Percentiles rank a stretch among this genome's conserved stretches.
phyloP scores from a whole-genome alignment of 2,329 filamentous ascomycete species.

The Orbilia ellipsospora region DNA sequence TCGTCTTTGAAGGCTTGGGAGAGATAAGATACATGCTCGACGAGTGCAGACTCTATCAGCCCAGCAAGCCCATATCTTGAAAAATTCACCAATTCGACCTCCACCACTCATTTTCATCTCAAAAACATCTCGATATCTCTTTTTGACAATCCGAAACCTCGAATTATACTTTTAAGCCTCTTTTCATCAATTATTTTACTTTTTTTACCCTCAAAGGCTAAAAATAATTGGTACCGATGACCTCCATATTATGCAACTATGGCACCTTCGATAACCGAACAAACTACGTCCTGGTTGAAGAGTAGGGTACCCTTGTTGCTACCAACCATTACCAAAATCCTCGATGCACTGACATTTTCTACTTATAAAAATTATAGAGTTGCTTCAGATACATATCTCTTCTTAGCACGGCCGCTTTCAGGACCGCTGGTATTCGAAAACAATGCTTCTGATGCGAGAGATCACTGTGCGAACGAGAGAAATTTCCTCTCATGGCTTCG shows the following conservation, averaged over 20 bases:
- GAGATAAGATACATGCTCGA: no score
- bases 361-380: slow-evolving; percentile 6
- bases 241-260: slow-evolving; percentile 43
- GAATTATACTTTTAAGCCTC: no score
- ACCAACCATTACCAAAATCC: background rate
- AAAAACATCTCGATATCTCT: slow-evolving; percentile 1
- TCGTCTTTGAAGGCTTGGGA: no score
- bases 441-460: slow-evolving; percentile 77
- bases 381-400: slow-evolving; percentile 42
- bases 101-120: background rate
- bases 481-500: slow-evolving; percentile 91
- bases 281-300: slow-evolving; percentile 56
- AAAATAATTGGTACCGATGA: slow-evolving; percentile 19
- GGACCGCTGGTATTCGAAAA: slow-evolving; percentile 80
- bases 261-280: slow-evolving; percentile 51
- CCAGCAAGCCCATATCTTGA: no score
- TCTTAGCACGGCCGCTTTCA: slow-evolving; percentile 69
- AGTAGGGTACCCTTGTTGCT: slow-evolving; percentile 44
- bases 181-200: no score
- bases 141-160: background rate
- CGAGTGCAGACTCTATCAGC: background rate
- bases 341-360: slow-evolving; percentile 6
- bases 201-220: no score
- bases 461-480: slow-evolving; percentile 82
- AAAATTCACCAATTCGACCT: background rate